A percentile compares a stretch with the other conserved stretches of the same genome.
phyloP scores from a whole-genome alignment of 768 basidiomycete species.

The Chalciporus chontae region DNA sequence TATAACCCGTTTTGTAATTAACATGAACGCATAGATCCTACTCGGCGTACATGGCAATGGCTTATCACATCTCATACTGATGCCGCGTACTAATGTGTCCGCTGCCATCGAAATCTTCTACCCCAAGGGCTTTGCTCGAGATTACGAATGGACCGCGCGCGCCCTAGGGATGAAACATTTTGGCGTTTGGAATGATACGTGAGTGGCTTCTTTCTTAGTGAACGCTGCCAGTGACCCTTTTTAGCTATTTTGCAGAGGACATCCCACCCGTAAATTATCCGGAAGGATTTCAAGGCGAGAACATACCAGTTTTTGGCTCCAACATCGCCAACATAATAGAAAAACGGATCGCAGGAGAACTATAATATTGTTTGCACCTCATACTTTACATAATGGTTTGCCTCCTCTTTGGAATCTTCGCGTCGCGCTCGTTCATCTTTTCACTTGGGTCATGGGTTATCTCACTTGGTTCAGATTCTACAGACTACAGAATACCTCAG shows the following conservation, averaged over 20 bases:
- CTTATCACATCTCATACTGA: conserved; percentile 80
- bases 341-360: conserved; percentile 47
- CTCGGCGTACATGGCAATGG: conserved; percentile 80
- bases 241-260: conserved; percentile 27
- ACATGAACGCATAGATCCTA: conserved; percentile 45
- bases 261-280: conserved; percentile 63
- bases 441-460: not conserved
- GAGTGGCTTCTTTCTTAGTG: conserved; percentile 20
- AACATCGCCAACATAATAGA: conserved; percentile 68
- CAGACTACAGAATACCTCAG: not conserved
- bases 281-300: conserved; percentile 78
- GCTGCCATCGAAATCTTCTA: conserved; percentile 86
- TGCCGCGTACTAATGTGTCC: conserved; percentile 70
- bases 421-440: not conserved
- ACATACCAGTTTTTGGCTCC: conserved; percentile 70
- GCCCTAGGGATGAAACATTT: conserved; percentile 74
- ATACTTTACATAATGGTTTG: not conserved
- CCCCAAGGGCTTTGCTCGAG: conserved; percentile 77
- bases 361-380: not conserved
- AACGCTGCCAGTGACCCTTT: not conserved
- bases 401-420: not conserved
- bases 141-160: conserved; percentile 80
- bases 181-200: conserved; percentile 81
- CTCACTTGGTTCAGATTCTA: not conserved
- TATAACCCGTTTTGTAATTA: not conserved